Evolutionary conservation across 495 filamentous ascomycete species (phyloP).

Genomic region (Penicillium parvum): DNA sequence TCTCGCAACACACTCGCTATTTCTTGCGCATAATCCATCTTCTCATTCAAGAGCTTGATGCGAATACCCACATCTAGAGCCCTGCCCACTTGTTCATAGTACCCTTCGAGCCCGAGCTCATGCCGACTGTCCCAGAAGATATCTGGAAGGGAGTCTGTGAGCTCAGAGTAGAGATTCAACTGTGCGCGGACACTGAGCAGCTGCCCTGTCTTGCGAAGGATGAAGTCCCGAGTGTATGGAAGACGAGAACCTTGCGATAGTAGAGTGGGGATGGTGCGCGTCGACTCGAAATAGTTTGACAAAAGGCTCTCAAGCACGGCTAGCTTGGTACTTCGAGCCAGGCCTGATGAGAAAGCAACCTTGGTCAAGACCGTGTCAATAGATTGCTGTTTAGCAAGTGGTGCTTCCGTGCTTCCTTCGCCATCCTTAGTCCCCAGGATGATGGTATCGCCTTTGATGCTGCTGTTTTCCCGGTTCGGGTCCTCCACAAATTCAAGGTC

Average conservation of each 20-base stretch:
- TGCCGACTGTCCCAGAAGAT: conserved; percentile 93
- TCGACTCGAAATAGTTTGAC: conserved; percentile 77
- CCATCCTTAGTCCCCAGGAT: conserved; percentile 69
- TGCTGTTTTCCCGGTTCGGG: conserved; percentile 64
- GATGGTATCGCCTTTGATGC: conserved; percentile 84
- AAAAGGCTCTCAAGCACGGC: conserved; percentile 88
- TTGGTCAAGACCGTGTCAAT: conserved; percentile 83
- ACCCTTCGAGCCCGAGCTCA: conserved; percentile 82
- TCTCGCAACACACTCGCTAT: conserved; percentile 88
- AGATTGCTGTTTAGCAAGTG: conserved; percentile 29
- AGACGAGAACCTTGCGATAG: conserved; percentile 61
- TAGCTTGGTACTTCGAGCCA: conserved; percentile 93
- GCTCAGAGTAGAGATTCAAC: conserved; percentile 92
- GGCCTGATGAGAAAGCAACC: conserved; percentile 90
- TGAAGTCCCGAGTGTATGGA: conserved; percentile 70
- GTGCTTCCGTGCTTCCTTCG: conserved; percentile 7
- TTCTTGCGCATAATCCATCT: conserved; percentile 96
- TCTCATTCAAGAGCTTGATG: conserved; percentile 89
- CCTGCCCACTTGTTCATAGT: conserved; percentile 88
- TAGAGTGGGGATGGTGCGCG: conserved; percentile 69
- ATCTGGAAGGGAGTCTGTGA: conserved; percentile 92
- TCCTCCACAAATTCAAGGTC: conserved; percentile 87
- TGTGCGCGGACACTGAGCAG: conserved; percentile 87
- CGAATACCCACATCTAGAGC: conserved; percentile 89
- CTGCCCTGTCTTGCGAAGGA: conserved; percentile 90